Evolutionary conservation across 192 early-diverging fungal genomes (phyloP).

Genomic region (Entrophospora sp.): DNA sequence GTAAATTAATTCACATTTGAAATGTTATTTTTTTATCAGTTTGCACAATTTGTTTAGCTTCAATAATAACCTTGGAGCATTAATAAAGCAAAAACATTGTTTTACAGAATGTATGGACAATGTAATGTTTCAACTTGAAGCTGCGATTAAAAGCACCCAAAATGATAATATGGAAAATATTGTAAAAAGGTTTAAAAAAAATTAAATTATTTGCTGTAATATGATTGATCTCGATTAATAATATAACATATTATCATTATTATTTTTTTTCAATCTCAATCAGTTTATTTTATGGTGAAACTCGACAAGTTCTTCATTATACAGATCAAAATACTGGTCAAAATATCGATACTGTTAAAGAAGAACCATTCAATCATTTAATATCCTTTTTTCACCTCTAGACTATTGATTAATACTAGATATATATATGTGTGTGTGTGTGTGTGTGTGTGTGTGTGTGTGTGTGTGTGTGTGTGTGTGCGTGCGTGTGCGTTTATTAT

Average conservation of each 20-base stretch:
- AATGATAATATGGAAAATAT: background rate
- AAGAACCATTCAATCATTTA: conserved; percentile 35
- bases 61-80: background rate
- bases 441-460: too few species aligned
- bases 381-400: conserved; percentile 8
- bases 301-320: conserved; percentile 32
- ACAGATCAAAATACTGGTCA: conserved; percentile 28
- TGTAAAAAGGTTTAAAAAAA: conserved; percentile 31
- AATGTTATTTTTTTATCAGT: too few species aligned
- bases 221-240: too few species aligned
- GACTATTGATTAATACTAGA: background rate
- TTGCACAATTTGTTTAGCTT: too few species aligned
- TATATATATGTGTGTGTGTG: too few species aligned
- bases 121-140: conserved; percentile 50
- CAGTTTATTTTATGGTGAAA: conserved; percentile 45
- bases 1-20: conserved; percentile 26
- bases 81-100: background rate
- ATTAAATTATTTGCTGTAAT: too few species aligned
- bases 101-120: conserved; percentile 60
- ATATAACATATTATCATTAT: background rate
- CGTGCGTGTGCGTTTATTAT: background rate
- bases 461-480: too few species aligned
- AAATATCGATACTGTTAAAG: conserved; percentile 26
- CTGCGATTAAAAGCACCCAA: conserved; percentile 45
- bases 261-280: background rate